Evolutionary conservation across 2,329 filamentous ascomycete species (phyloP), one percentile per base, ranked within the genome.

Genomic region (Cladosporium sp.): DNA sequence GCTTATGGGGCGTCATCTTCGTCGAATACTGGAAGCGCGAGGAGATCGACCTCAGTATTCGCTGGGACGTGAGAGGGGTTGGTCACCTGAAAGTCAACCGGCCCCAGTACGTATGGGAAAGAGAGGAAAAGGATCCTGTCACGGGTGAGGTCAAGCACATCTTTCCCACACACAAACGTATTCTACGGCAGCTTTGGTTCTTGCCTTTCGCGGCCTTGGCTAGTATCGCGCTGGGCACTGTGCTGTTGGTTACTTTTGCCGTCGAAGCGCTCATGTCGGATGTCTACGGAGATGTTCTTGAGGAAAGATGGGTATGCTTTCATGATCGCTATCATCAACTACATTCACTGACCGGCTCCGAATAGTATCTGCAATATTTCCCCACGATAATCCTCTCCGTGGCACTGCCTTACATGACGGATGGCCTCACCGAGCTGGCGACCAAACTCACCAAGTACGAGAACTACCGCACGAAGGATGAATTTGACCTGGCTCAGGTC

Each of bases 401-500:
- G 37, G 45, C 37, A 9, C 19, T 48, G 13, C 45, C 45, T 15
- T 48, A 48, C 36, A 24, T 48, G 27, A 41, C 45, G 3, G 39
- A 36, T 7, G 34, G 24, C 0, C 60, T 80, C 5, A 66, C 80
- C 34, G 79, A 82, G 47, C 65, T 84, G 13, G 75, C 75, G 48
- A 66, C 64, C 19, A 80, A 78, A 56, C 67, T 83, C 50, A 58
- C 70, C 2, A 75, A 84, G 43, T 76, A 71, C 50, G 65, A 99
- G 64, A 99, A 99, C 64, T 96, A 97, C 67, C 87, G 91, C 60
- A 96, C 89, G 0, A 80, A 87, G 51, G 88, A 91, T 57, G 85
- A 84, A 11, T 88, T 96, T 62, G 83, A 95, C 53, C 82, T 87
- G 17, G 87, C 91, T 1, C 80, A 96, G 64, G 89, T 93, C 0